A percentile compares a stretch with the other conserved stretches of the same genome.
These are phyloP conservation scores for Bruguiera sexangula DNA, from an alignment of 345 rosid genomes.

Conservation along the genomic window DNA sequence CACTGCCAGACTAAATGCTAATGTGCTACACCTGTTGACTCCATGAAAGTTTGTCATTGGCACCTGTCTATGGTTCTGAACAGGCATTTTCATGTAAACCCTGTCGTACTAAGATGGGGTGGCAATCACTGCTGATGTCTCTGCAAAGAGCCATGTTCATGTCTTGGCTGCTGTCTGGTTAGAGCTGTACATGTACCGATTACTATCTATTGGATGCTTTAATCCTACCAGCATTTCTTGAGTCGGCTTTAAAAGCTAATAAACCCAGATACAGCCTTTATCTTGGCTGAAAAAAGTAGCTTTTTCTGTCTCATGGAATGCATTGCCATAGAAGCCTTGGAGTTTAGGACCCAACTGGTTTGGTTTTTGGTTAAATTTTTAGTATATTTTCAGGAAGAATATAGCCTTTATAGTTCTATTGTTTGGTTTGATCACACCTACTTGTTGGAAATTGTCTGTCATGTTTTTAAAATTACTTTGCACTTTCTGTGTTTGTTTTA, in stretches of 20 bases:
- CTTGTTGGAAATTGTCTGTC: neutral
- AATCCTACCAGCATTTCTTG: neutral
- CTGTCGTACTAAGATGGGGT: slow-evolving; percentile 1
- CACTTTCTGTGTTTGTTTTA: neutral
- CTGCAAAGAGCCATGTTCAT: neutral
- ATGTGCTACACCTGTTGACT: slow-evolving; percentile 9
- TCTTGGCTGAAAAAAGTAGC: no score
- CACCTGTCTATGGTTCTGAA: slow-evolving; percentile 1
- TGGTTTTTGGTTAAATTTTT: neutral
- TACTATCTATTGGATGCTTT: neutral
- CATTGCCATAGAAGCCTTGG: no score
- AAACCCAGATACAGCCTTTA: no score
- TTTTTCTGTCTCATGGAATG: no score
- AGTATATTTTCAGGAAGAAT: neutral
- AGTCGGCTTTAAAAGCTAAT: no score
- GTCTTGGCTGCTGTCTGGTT: slow-evolving; percentile 2
- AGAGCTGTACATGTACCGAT: neutral
- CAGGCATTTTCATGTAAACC: neutral
- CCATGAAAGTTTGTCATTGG: neutral
- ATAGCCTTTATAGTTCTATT: neutral
- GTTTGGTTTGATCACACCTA: slow-evolving; percentile 5
- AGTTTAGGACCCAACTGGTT: neutral
- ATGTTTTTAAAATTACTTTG: neutral
- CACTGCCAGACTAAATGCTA: slow-evolving; percentile 6
- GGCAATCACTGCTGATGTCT: neutral